Evolutionary conservation across 108 stramenopile species (phyloP), one percentile per base, ranked within the genome.

Genomic region (Pseudonitzschia delicatissima): DNA sequence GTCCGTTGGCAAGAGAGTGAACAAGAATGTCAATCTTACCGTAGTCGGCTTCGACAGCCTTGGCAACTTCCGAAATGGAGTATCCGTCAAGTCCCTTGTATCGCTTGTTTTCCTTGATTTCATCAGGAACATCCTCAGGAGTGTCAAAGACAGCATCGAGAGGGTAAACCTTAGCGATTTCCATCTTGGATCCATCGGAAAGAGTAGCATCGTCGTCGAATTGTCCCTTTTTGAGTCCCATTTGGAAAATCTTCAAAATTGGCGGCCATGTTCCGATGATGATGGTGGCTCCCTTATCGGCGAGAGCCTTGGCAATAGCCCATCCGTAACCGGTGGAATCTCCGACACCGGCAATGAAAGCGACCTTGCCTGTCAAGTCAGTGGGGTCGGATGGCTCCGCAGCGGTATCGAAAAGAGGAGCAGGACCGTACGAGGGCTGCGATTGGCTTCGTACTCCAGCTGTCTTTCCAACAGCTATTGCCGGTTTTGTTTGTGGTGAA

Each of bases 191-290:
- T 11, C 97, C 96, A 73, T 96, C 88, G 2, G 88, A 74, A 7
- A 97, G 81, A 25, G 57, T 73, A 29, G 84, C 78, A 66, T 97
- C 96, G 31, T 86, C 92, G 47, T 95, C 95, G 67, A 97, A 96
- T 4, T 81, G 62, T 13, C 95, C 96, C 73, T 87, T 95, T 62
- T 80, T 86, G 44, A 98, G 68, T 27, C 90, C 87, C 68, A 60
- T 90, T 72, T 96, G 77, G 68, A 98, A 98, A 70, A 98, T 95
- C 77, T 95, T 95, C 51, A 98, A 86, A 39, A 98, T 96, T 9
- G 98, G 98, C 18, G 98, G 98, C 98, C 98, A 98, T 15, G 98
- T 98, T 66, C 98, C 98, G 57, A 98, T 93, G 63, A 96, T 88
- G 58, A 98, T 93, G 45, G 91, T 97, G 64, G 94, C 93, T 40